Conservation (phyloP, 768 basidiomycete genomes). For the Psilocybe tampanensis region DNA sequence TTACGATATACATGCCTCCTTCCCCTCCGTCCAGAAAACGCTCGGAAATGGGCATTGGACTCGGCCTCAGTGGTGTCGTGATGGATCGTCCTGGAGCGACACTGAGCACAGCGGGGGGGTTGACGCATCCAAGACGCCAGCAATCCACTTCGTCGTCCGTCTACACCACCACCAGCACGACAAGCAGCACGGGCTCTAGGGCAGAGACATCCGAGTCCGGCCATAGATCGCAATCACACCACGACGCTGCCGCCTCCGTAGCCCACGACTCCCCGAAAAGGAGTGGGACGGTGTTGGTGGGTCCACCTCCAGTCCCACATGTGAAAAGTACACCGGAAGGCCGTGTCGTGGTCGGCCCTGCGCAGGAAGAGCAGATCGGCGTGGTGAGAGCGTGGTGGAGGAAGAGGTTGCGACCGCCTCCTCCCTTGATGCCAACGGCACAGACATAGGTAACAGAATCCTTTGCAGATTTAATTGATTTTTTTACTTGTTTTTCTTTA, state of each 20-base stretch:
- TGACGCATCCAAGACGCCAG: neutral
- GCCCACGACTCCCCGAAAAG: too few species aligned
- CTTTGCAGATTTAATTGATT: neutral
- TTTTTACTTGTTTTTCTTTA: neutral
- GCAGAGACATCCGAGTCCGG: constrained; percentile 15
- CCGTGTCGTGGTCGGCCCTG: constrained; percentile 20
- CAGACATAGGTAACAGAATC: neutral
- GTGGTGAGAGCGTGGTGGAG: constrained; percentile 1
- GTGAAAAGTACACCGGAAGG: constrained; percentile 14
- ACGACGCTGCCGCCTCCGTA: too few species aligned
- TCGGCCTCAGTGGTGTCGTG: constrained; percentile 10
- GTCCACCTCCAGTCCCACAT: too few species aligned
- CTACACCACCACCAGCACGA: constrained; percentile 23
- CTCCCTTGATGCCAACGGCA: neutral
- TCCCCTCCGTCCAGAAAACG: constrained; percentile 2
- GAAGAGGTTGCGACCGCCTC: neutral
- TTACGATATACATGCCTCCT: constrained; percentile 39
- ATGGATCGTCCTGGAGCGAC: neutral
- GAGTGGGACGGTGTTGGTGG: too few species aligned
- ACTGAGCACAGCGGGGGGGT: neutral
- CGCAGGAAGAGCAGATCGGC: neutral
- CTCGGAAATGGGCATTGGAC: neutral
- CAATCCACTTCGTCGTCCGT: constrained; percentile 1
- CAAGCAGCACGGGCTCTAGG: neutral
- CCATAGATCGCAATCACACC: constrained; percentile 2